Base-by-base conservation (phyloP, 768 basidiomycete species). In the Megacollybia marginata region DNA sequence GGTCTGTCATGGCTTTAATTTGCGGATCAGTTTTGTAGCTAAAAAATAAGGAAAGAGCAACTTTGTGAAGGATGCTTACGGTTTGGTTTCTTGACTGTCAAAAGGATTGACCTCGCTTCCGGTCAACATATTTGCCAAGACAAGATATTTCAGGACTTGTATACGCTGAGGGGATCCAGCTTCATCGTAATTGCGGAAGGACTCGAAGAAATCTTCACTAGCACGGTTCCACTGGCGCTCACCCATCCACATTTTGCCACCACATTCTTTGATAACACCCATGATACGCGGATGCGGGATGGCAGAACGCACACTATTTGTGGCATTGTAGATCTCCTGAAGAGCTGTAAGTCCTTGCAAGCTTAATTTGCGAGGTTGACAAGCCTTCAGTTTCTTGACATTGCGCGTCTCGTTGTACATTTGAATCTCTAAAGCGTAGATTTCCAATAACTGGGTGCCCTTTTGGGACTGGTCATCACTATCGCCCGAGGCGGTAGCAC, bases 201-300 rank as follows among this genome's bases (percentile, higher is more conserved):
- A 96, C 58, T 98, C 95, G 67, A 98, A 98, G 66, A 99, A 96
- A 69, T 99, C 96, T 63, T 92, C 90, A 54, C 92, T 94, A 0
- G 96, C 96, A 50, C 91, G 82, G 49, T 89, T 87, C 94, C 95
- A 99, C 70, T 96, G 90, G 50, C 89, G 91, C 75, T 98, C 96
- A 51, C 91, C 92, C 96, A 99, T 98, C 94, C 96, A 98, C 96
- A 99, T 99, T 70, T 99, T 99, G 2, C 96, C 96, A 13, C 96
- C 96, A 57, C 95, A 98, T 66, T 99, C 96, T 62, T 94, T 91
- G 69, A 99, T 98, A 47, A 98, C 92, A 40, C 95, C 96, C 88
- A 97, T 94, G 60, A 98, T 97, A 31, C 92, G 80, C 9, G 96
- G 96, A 69, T 98, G 96, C 13, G 96, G 93, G 53, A 99, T 97